Evolutionary conservation across 306 rosid genomes (phyloP).

Genomic region (Comarum palustre): DNA sequence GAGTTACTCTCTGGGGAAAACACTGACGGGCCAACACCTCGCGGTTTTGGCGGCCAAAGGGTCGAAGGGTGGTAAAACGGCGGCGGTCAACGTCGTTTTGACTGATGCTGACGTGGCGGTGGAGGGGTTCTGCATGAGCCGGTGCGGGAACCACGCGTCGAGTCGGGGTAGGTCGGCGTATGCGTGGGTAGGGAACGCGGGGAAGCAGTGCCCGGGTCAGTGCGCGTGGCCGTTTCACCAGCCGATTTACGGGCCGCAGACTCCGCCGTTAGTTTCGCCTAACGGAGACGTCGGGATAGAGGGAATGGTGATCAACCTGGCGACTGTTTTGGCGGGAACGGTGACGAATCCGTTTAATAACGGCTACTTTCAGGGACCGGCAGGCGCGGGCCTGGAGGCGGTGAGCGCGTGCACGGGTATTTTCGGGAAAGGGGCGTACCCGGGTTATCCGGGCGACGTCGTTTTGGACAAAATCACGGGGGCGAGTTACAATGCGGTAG

Average conservation of each 20-base stretch:
- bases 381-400: slow-evolving; percentile 29
- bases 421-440: slow-evolving; percentile 34
- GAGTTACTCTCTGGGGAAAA: slow-evolving; percentile 21
- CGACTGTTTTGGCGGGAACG: slow-evolving; percentile 34
- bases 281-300: slow-evolving; percentile 30
- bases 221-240: slow-evolving; percentile 42
- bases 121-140: slow-evolving; percentile 28
- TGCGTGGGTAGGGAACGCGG: slow-evolving; percentile 37
- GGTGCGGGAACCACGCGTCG: slow-evolving; percentile 29
- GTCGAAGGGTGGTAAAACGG: background rate
- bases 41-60: slow-evolving; percentile 15
- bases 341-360: slow-evolving; percentile 32
- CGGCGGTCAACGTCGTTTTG: slow-evolving; percentile 20
- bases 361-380: slow-evolving; percentile 33
- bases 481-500: slow-evolving; percentile 42
- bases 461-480: slow-evolving; percentile 24
- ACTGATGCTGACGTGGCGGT: slow-evolving; percentile 30
- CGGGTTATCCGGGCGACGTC: slow-evolving; percentile 32
- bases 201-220: slow-evolving; percentile 27
- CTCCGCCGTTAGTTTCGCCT: slow-evolving; percentile 25
- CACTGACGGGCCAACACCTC: background rate
- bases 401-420: slow-evolving; percentile 36
- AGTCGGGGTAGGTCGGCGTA: background rate
- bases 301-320: slow-evolving; percentile 38
- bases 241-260: slow-evolving; percentile 38